Evolutionary conservation across 2,329 filamentous ascomycete genomes (phyloP).

Genomic region (Alternaria ethzedia): DNA sequence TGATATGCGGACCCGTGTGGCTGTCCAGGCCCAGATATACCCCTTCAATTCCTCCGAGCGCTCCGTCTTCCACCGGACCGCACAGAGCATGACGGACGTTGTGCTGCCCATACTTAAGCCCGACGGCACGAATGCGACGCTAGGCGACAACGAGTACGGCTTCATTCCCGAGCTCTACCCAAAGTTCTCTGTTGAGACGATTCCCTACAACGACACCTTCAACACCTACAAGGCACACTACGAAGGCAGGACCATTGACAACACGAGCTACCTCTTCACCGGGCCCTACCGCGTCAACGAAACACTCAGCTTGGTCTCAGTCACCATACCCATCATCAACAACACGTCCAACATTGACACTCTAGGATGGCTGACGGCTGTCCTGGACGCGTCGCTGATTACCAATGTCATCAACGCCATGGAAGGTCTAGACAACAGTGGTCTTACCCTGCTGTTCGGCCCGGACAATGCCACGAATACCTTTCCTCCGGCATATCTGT

Average conservation of each 20-base stretch:
- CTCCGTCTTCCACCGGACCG: slow-evolving; percentile 52
- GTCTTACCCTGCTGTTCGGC: slow-evolving; percentile 73
- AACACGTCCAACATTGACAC: slow-evolving; percentile 67
- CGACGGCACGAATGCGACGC: slow-evolving; percentile 64
- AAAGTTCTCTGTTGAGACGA: slow-evolving; percentile 70
- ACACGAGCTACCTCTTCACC: slow-evolving; percentile 69
- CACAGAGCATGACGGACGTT: slow-evolving; percentile 56
- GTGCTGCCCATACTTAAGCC: slow-evolving; percentile 67
- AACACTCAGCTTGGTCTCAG: slow-evolving; percentile 76
- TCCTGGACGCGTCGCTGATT: slow-evolving; percentile 72
- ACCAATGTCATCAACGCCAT: slow-evolving; percentile 66
- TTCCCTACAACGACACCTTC: slow-evolving; percentile 36
- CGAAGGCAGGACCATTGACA: slow-evolving; percentile 52
- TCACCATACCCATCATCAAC: slow-evolving; percentile 80
- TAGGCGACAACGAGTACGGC: slow-evolving; percentile 69
- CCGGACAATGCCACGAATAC: slow-evolving; percentile 69
- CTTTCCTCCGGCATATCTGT: slow-evolving; percentile 47
- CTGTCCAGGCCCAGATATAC: slow-evolving; percentile 77
- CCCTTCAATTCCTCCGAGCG: slow-evolving; percentile 68
- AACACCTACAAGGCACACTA: slow-evolving; percentile 52
- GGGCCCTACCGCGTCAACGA: slow-evolving; percentile 77
- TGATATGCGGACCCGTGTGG: slow-evolving; percentile 53
- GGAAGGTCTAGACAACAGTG: slow-evolving; percentile 74
- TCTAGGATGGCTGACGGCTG: slow-evolving; percentile 82
- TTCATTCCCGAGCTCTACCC: slow-evolving; percentile 78